Base-by-base conservation (phyloP, 257 asterid species). In the Datura wrightii region DNA sequence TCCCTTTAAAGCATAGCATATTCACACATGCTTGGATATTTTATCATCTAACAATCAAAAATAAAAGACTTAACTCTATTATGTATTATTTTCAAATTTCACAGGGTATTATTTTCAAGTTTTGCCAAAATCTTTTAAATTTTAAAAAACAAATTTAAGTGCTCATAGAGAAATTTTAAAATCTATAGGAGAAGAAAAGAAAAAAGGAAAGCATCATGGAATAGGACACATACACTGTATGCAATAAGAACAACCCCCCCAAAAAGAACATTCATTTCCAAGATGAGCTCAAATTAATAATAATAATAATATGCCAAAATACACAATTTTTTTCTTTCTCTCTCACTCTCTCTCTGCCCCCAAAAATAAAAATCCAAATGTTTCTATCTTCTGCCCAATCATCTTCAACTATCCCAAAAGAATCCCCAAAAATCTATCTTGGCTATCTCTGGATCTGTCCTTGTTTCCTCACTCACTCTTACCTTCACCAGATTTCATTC, bases 401-500 rank as follows among this genome's bases (percentile, higher is more conserved):
- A 46, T 16, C 41, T 74, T 14, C 80, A 74, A 74, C 42, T 74
- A 74, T 76, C 42, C 81, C 60, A 74, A 50, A 74, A 50, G 37
- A 74, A 74, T 24, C 31, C 44, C 44, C 44, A 76, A 76, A 67
- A 48, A 76, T 50, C 81, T 48, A 50, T 76, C 9, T 69, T 50
- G 82, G 82, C 81, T 46, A 11, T 46, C 58, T n/a, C 54, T n/a
- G 79, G 53, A 3, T 44, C 41, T 46, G 6, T 72, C 80, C 37
- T 3, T 63, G 70, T 31, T 24, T 63, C 16, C 8, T 63, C 37
- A 10, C 6, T 11, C 42, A 3, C 42, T 1, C 42, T 74, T 46
- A 74, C 31, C 24, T 7, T 48, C 60, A 48, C 7, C 42, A 74
- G 19, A 48, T 14, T 48, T 88, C 85, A 88, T 83, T 88, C 91